A percentile compares a stretch with the other conserved stretches of the same genome.
Evolutionary conservation across 306 rosid genomes (phyloP).

Genomic region (Cucurbita ficifolia): DNA sequence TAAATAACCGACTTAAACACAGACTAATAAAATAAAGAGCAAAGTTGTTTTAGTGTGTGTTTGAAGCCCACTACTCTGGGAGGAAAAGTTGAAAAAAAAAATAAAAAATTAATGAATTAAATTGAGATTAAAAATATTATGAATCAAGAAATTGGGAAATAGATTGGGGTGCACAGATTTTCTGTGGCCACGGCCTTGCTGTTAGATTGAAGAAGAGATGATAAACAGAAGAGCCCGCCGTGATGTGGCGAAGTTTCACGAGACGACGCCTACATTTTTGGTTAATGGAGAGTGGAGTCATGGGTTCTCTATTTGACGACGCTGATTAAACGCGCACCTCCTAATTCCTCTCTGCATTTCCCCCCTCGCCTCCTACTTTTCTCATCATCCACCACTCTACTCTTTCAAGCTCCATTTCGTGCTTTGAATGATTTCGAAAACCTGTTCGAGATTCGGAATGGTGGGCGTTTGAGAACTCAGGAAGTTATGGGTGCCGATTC

Average conservation of each 20-base stretch:
- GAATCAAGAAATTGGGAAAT: too few relatives aligned
- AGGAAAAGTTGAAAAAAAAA: too few relatives aligned
- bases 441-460: not conserved
- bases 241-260: not conserved
- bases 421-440: not conserved
- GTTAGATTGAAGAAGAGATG: not conserved
- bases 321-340: not conserved
- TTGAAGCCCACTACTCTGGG: too few relatives aligned
- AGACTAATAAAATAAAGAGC: too few relatives aligned
- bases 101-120: too few relatives aligned
- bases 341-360: not conserved
- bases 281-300: not conserved
- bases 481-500: constrained; percentile 21
- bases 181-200: not conserved
- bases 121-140: too few relatives aligned
- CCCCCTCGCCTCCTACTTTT: not conserved
- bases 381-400: not conserved
- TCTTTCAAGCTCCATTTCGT: not conserved
- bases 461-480: not conserved
- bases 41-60: too few relatives aligned
- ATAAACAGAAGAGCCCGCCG: not conserved
- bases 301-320: not conserved
- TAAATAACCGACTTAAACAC: too few relatives aligned
- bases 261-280: not conserved
- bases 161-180: not conserved